Evolutionary conservation across 2,329 filamentous ascomycete species (phyloP).

Genomic region (Helotiales sp.): DNA sequence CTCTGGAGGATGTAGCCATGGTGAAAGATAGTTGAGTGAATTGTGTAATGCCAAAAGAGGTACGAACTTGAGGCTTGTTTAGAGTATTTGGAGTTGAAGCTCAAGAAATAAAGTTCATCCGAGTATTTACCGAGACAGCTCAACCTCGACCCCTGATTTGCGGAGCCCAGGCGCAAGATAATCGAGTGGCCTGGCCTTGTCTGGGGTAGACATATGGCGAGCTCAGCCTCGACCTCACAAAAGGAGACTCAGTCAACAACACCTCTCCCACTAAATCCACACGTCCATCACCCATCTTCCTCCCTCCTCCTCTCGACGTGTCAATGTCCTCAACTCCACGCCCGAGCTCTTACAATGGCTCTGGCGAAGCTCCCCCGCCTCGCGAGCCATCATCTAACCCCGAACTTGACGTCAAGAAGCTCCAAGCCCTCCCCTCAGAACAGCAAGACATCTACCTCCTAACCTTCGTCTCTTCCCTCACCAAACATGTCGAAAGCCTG

Average conservation of each 20-base stretch:
- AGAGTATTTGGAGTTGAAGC: not conserved
- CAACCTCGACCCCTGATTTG: conserved; percentile 14
- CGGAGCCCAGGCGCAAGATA: conserved; percentile 13
- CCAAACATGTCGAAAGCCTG: conserved; percentile 77
- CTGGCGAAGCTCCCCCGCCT: conserved; percentile 42
- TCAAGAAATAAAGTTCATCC: conserved; percentile 25
- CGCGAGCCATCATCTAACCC: conserved; percentile 58
- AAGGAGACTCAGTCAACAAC: conserved; percentile 3
- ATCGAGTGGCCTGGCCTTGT: conserved; percentile 13
- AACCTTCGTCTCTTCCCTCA: conserved; percentile 83
- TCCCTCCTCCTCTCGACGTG: conserved; percentile 20
- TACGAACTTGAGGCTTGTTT: not conserved
- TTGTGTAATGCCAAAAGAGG: not conserved
- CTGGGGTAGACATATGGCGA: conserved; percentile 8
- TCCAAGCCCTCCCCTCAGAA: conserved; percentile 86
- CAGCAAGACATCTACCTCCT: conserved; percentile 95
- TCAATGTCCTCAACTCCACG: conserved; percentile 43
- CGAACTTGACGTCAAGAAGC: conserved; percentile 88
- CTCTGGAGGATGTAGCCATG: conserved; percentile 41
- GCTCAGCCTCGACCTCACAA: conserved; percentile 2
- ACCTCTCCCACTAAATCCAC: not conserved
- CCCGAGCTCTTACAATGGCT: conserved; percentile 42
- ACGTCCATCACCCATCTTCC: conserved; percentile 14
- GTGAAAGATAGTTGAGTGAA: not conserved
- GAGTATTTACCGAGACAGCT: not conserved